A percentile compares a stretch with the other conserved stretches of the same genome.
Evolutionary conservation across 805 yeast genomes (phyloP).

Genomic region (Metschnikowia lachancei): DNA sequence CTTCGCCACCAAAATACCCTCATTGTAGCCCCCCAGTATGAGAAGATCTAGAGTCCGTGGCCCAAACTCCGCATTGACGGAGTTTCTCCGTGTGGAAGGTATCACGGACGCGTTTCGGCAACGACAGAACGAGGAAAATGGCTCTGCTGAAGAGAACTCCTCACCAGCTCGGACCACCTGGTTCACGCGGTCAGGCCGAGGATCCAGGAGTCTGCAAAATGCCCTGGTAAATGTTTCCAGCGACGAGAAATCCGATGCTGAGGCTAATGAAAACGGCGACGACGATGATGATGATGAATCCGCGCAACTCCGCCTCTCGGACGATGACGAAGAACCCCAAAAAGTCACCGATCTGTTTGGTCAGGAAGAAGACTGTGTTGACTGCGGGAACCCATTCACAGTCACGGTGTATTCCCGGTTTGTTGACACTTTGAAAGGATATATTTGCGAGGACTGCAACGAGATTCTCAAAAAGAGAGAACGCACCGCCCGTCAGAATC

Average conservation of each 20-base stretch:
- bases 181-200: neutral
- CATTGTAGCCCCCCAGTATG: too few species aligned
- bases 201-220: neutral
- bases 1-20: too few species aligned
- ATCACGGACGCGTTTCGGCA: constrained; percentile 76
- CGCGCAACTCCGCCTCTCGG: constrained; percentile 10
- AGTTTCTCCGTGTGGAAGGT: constrained; percentile 84
- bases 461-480: constrained; percentile 40
- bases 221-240: neutral
- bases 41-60: constrained; percentile 39
- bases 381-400: constrained; percentile 57
- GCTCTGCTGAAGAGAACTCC: constrained; percentile 16
- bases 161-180: constrained; percentile 1
- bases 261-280: constrained; percentile 9
- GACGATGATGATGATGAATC: constrained; percentile 3
- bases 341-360: constrained; percentile 38
- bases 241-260: neutral
- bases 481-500: constrained; percentile 47
- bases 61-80: constrained; percentile 87
- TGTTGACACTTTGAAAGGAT: constrained; percentile 54
- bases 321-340: constrained; percentile 19
- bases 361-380: constrained; percentile 59
- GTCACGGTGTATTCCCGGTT: constrained; percentile 65
- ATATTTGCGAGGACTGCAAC: constrained; percentile 64
- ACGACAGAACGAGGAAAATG: constrained; percentile 35